Conservation (phyloP, 805 yeast species). For the Naumovozyma dairenensis region DNA sequence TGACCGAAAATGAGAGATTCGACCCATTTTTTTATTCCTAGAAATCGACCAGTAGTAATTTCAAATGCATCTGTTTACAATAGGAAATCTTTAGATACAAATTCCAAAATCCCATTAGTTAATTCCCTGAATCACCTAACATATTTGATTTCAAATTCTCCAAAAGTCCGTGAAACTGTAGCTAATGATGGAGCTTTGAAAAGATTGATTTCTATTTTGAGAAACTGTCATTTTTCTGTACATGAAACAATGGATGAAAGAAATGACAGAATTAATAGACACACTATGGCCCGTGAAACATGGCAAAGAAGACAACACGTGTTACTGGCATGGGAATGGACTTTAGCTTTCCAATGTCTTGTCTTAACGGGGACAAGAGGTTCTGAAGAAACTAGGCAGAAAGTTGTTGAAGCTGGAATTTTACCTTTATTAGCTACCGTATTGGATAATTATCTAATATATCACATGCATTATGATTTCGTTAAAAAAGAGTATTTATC, state of each 20-base stretch:
- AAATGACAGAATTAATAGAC: constrained; percentile 11
- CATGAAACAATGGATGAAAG: constrained; percentile 13
- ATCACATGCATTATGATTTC: constrained; percentile 29
- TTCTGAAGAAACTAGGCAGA: constrained; percentile 70
- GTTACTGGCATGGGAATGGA: constrained; percentile 95
- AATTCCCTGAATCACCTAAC: constrained; percentile 87
- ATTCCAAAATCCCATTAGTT: constrained; percentile 81
- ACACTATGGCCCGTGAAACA: constrained; percentile 17
- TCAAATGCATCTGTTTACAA: constrained; percentile 85
- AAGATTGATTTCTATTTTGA: constrained; percentile 72
- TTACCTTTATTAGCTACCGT: constrained; percentile 87
- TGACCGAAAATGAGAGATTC: constrained; percentile 78
- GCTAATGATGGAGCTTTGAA: constrained; percentile 88
- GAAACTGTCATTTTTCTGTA: constrained; percentile 51
- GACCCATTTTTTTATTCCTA: constrained; percentile 65
- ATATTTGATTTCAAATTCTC: constrained; percentile 73
- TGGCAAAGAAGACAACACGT: constrained; percentile 32
- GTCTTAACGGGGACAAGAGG: constrained; percentile 91
- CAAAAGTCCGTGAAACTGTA: constrained; percentile 83
- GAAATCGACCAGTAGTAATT: constrained; percentile 85
- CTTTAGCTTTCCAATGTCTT: constrained; percentile 83
- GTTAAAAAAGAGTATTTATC: constrained; percentile 10
- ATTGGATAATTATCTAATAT: constrained; percentile 67
- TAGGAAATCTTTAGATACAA: constrained; percentile 83
- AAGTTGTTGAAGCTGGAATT: constrained; percentile 86